Evolutionary conservation across 805 yeast species (phyloP), one percentile per base, ranked within the genome.

Genomic region (Saturnispora kantuleensis): DNA sequence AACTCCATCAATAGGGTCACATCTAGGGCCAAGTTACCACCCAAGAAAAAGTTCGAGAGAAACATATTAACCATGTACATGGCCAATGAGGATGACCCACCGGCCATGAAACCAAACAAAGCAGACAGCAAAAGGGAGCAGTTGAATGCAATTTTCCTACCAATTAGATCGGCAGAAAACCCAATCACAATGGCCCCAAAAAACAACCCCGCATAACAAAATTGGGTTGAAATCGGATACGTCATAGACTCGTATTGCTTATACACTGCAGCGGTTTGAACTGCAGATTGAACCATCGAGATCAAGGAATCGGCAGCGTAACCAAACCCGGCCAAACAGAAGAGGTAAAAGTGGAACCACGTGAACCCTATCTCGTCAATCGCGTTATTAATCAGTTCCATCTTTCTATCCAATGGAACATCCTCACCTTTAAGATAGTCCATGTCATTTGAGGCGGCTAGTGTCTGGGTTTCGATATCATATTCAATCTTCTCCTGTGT

Each of bases 361-460:
- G 83, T 76, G 60, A 77, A 74, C 0, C 82, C 82, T 44, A 77
- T 74, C 52, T 77, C 78, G 53, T 77, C 80, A 46, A 77, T 64
- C 13, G 82, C 79, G 46, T 73, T 58, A 56, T 76, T 74, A 41
- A 76, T 60, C 9, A 76, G 56, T 37, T 57, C 59, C 54, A 74
- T 70, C 47, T 73, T 74, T 37, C 56, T 56, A 13, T 60, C 52
- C 35, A 72, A 54, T 2, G 62, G 68, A 4, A 48, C 49, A 50
- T 73, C 78, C 37, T 44, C 46, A 37, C 49, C 51, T 48, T 56
- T 62, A 16, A 52, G 16, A 31, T 42, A 42, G 21, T 42, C 41
- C 17, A 42, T 42, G 26, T 42, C 40, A 9, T 37, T 36, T 7
- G 41, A 37, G 5, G 45, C 26, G 8, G 26, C 13, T 15, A 42